phyloP scores from a whole-genome alignment of 129 eudicot genomes.

The Ambrosia artemisiifolia region DNA sequence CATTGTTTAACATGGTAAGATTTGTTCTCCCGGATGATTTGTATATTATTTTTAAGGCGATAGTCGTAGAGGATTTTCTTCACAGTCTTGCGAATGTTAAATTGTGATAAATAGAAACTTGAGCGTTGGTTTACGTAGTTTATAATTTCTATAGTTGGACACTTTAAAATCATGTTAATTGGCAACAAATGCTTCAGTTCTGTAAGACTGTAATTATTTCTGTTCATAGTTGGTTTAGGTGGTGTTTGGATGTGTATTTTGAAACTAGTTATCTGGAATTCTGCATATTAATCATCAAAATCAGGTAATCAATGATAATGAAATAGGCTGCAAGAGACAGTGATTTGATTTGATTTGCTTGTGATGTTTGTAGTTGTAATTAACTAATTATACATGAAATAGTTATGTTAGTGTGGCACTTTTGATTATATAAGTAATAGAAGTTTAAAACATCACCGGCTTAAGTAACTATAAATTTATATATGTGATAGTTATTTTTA shows the following conservation, averaged over 20 bases:
- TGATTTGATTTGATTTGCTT: neutral
- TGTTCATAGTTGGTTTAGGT: neutral
- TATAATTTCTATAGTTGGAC: neutral
- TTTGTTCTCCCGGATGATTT: neutral
- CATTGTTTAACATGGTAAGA: slow-evolving; percentile 77
- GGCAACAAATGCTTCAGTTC: neutral
- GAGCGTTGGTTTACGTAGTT: neutral
- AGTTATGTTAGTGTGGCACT: neutral
- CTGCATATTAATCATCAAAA: neutral
- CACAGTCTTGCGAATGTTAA: neutral
- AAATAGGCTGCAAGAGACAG: neutral
- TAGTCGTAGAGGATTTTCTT: neutral
- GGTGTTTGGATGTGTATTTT: neutral
- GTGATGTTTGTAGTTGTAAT: neutral
- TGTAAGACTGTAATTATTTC: neutral
- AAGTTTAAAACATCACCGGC: neutral
- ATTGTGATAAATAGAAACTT: neutral
- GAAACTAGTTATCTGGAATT: neutral
- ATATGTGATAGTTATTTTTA: too few species aligned
- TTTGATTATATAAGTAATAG: neutral
- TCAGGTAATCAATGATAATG: neutral
- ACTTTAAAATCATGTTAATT: neutral
- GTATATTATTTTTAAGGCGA: neutral
- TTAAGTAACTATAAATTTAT: too few species aligned
- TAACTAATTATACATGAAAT: neutral